phyloP scores from a whole-genome alignment of 2,329 filamentous ascomycete genomes.

The Gyromitra esculenta region DNA sequence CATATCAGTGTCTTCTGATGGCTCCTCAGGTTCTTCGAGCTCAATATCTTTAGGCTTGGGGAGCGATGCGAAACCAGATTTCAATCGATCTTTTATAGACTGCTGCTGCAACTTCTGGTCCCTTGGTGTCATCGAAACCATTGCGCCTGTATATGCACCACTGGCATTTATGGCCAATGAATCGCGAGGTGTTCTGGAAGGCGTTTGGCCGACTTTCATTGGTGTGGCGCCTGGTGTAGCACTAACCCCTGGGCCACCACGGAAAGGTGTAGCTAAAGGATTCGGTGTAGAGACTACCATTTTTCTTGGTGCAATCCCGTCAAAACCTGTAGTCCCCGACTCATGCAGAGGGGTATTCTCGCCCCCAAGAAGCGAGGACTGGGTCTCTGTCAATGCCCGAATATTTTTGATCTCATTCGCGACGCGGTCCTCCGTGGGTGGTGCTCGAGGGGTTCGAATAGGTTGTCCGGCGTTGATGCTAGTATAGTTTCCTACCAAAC shows the following conservation, averaged over 20 bases:
- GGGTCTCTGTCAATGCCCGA: slow-evolving; percentile 86
- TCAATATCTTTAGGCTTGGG: slow-evolving; percentile 93
- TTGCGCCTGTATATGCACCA: slow-evolving; percentile 69
- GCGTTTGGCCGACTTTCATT: slow-evolving; percentile 76
- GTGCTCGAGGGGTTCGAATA: slow-evolving; percentile 89
- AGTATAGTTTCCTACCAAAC: slow-evolving; percentile 86
- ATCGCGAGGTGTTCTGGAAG: slow-evolving; percentile 87
- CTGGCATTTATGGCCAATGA: slow-evolving; percentile 83
- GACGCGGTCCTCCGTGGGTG: slow-evolving; percentile 92
- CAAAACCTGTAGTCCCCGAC: slow-evolving; percentile 87
- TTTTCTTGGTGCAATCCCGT: slow-evolving; percentile 81
- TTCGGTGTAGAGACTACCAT: slow-evolving; percentile 91
- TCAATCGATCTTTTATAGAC: slow-evolving; percentile 74
- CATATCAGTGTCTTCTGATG: slow-evolving; percentile 66
- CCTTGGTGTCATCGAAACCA: slow-evolving; percentile 77
- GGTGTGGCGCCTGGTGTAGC: slow-evolving; percentile 72
- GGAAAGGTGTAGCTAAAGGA: slow-evolving; percentile 88
- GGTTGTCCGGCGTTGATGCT: slow-evolving; percentile 82
- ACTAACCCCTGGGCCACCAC: slow-evolving; percentile 70
- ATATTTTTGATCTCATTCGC: slow-evolving; percentile 97
- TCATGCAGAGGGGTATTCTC: slow-evolving; percentile 92
- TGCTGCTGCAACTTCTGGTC: slow-evolving; percentile 78
- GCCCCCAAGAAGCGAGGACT: slow-evolving; percentile 90
- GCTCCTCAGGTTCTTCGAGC: slow-evolving; percentile 79
- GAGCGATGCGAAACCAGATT: slow-evolving; percentile 76